These are phyloP conservation scores for Mucor piriformis DNA, from an alignment of 371 early-diverging fungal genomes.

Conservation along the genomic window DNA sequence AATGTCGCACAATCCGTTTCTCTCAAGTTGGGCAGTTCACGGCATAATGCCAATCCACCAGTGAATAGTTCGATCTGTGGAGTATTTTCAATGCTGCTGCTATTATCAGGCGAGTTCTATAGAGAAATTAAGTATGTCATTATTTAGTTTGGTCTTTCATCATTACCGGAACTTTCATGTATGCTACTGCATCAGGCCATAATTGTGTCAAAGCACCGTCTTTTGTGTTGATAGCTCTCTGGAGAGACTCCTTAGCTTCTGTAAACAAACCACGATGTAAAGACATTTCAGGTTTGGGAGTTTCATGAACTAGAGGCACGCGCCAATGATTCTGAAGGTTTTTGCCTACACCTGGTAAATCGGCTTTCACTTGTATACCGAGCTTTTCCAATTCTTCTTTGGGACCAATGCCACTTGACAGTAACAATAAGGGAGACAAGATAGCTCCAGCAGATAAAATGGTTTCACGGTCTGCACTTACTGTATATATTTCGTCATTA, in stretches of 20 bases:
- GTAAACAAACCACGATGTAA: constrained; percentile 18
- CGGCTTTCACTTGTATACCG: constrained; percentile 21
- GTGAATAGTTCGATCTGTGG: constrained; percentile 35
- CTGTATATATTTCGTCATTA: not conserved
- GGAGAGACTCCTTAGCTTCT: constrained; percentile 5
- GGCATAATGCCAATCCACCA: constrained; percentile 29
- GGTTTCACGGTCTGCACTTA: constrained; percentile 30
- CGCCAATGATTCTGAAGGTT: constrained; percentile 46
- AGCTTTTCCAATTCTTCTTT: constrained; percentile 19
- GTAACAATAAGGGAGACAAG: constrained; percentile 31
- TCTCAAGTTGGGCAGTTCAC: constrained; percentile 19
- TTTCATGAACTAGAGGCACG: constrained; percentile 26
- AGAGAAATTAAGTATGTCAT: not conserved
- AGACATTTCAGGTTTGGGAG: constrained; percentile 15
- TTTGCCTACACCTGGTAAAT: constrained; percentile 43
- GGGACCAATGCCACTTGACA: constrained; percentile 31
- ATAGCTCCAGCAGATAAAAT: constrained; percentile 48
- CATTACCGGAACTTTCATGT: constrained; percentile 30
- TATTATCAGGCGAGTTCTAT: constrained; percentile 29
- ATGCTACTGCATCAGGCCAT: constrained; percentile 39
- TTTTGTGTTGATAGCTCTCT: constrained; percentile 7
- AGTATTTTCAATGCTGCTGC: constrained; percentile 13
- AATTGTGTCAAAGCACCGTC: constrained; percentile 26
- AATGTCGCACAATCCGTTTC: constrained; percentile 16
- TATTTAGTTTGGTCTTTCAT: not conserved